phyloP scores from a whole-genome alignment of 257 asterid species.

The Asclepias syriaca region DNA sequence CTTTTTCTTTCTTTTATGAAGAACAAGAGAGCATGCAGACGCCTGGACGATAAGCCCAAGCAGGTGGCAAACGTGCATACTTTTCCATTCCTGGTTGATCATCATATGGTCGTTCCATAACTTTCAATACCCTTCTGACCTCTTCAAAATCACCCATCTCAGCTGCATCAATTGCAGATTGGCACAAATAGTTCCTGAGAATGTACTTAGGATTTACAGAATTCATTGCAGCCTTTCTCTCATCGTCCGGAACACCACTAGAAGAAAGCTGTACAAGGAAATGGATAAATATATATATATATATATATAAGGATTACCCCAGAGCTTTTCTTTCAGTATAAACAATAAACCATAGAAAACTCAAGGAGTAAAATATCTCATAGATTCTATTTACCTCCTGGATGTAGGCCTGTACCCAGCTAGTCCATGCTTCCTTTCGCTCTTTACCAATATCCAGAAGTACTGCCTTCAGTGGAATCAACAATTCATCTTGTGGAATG shows the following conservation, averaged over 20 bases:
- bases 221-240: slow-evolving; percentile 80
- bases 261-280: slow-evolving; percentile 45
- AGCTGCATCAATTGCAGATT: slow-evolving; percentile 93
- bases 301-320: background rate
- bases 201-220: slow-evolving; percentile 81
- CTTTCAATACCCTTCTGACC: slow-evolving; percentile 62
- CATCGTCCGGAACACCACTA: slow-evolving; percentile 52
- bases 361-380: background rate
- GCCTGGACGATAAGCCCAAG: slow-evolving; percentile 99
- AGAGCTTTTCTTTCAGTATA: background rate
- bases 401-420: slow-evolving; percentile 76
- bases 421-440: slow-evolving; percentile 90
- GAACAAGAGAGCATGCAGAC: slow-evolving; percentile 99
- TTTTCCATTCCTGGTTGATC: slow-evolving; percentile 98
- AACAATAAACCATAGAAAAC: background rate
- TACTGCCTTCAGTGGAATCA: slow-evolving; percentile 83
- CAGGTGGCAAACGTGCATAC: slow-evolving; percentile 91
- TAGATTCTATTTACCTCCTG: slow-evolving; percentile 53
- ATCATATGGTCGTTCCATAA: slow-evolving; percentile 69
- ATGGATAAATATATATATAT: background rate
- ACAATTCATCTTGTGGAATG: slow-evolving; percentile 55
- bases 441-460: slow-evolving; percentile 93
- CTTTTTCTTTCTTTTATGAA: slow-evolving; percentile 34
- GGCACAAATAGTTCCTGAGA: slow-evolving; percentile 87
- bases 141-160: slow-evolving; percentile 85